Conservation (phyloP, 2,329 filamentous ascomycete genomes). For the Clonostachys chloroleuca region DNA sequence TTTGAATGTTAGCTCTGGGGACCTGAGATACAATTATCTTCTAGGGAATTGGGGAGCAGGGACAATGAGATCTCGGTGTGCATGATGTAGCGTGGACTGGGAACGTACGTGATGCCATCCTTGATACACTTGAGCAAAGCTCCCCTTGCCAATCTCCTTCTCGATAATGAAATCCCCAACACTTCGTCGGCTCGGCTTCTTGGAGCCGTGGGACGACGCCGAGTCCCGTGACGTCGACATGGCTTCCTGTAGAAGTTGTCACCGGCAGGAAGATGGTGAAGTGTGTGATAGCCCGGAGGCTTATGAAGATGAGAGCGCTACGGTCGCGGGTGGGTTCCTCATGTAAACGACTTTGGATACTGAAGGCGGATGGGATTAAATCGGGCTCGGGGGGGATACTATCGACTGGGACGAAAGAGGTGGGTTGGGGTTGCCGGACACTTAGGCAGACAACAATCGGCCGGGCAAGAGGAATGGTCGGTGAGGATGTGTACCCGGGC, state of each 20-base stretch:
- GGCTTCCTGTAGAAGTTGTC: constrained; percentile 24
- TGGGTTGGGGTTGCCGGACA: not conserved
- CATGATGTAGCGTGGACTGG: not conserved
- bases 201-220: constrained; percentile 24
- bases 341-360: constrained; percentile 27
- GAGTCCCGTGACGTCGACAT: constrained; percentile 33
- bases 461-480: too few relatives aligned
- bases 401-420: not conserved
- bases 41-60: not conserved
- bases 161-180: constrained; percentile 78
- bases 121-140: constrained; percentile 93
- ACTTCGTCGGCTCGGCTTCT: constrained; percentile 22
- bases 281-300: constrained; percentile 25
- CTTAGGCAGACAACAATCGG: too few relatives aligned
- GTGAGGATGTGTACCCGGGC: too few relatives aligned
- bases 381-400: constrained; percentile 2
- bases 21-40: not conserved
- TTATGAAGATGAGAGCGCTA: constrained; percentile 27
- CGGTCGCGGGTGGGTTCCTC: constrained; percentile 24
- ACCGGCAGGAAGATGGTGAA: constrained; percentile 22
- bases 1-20: not conserved
- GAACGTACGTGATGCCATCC: constrained; percentile 70
- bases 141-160: constrained; percentile 92
- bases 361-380: too few relatives aligned
- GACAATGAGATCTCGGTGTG: not conserved